Conservation (phyloP, 306 rosid genomes). For the Rosa lucieae region DNA sequence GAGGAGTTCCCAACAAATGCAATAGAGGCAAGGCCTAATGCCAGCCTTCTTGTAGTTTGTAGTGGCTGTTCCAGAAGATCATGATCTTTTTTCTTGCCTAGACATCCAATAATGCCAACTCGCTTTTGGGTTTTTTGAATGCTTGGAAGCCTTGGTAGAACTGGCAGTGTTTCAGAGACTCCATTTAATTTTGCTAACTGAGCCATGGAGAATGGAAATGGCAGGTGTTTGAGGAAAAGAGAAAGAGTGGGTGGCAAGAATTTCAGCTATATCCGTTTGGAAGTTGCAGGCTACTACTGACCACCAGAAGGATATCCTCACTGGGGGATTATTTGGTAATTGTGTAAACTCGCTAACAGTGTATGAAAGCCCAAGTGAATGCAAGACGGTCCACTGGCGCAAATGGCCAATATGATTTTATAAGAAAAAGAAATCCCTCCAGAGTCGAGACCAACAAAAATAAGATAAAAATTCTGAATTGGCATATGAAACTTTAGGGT, state of each 20-base stretch:
- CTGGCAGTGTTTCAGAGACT: conserved; percentile 49
- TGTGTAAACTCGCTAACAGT: background rate
- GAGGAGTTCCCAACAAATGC: conserved; percentile 40
- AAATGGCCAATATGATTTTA: background rate
- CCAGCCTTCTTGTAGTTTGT: conserved; percentile 65
- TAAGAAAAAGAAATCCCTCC: too few relatives aligned
- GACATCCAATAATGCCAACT: conserved; percentile 30
- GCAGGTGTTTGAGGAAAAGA: background rate
- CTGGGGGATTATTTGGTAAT: conserved; percentile 43
- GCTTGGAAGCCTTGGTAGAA: conserved; percentile 45
- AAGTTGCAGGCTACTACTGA: conserved; percentile 33
- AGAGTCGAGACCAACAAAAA: background rate
- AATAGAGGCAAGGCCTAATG: conserved; percentile 62
- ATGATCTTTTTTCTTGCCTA: conserved; percentile 43
- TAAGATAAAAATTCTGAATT: too few relatives aligned
- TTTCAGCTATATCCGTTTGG: conserved; percentile 42
- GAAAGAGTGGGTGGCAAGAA: conserved; percentile 7
- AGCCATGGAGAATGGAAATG: conserved; percentile 49
- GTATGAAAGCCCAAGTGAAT: background rate
- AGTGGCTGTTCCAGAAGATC: conserved; percentile 41
- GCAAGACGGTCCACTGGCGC: background rate
- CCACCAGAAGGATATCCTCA: conserved; percentile 57
- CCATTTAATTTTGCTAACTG: conserved; percentile 59
- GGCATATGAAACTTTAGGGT: too few relatives aligned
- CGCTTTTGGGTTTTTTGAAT: conserved; percentile 31